A percentile compares a stretch with the other conserved stretches of the same genome.
phyloP scores from a whole-genome alignment of 78 protist genomes.

The Emiliania huxleyi region DNA sequence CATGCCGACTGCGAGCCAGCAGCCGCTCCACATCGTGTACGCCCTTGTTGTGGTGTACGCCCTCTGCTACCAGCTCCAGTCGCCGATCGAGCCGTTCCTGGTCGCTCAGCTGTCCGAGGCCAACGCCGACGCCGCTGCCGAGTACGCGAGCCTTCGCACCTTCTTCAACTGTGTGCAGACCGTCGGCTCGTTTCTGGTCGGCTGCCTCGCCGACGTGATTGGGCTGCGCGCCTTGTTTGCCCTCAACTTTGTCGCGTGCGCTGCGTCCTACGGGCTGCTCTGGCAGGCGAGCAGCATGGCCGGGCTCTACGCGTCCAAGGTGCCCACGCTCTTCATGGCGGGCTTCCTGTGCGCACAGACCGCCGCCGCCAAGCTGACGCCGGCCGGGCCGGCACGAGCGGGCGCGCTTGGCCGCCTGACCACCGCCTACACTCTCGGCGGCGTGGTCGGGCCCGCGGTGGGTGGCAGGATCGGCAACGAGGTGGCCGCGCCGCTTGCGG shows the following conservation, averaged over 20 bases:
- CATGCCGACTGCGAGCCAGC: too few relatives aligned
- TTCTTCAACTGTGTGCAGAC: neutral
- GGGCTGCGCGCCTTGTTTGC: neutral
- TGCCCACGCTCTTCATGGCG: neutral
- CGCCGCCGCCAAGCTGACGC: neutral
- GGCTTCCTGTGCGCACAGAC: constrained; percentile 21
- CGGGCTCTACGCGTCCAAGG: neutral
- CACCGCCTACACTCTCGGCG: neutral
- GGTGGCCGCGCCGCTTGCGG: neutral
- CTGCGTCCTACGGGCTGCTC: neutral
- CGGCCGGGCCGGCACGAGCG: neutral
- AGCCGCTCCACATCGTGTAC: neutral
- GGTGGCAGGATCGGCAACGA: neutral
- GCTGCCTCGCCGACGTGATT: neutral
- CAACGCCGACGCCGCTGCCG: neutral
- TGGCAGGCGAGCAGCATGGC: neutral
- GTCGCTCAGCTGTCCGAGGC: neutral
- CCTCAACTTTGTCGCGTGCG: neutral
- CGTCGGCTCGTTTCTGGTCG: neutral
- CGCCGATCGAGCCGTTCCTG: neutral
- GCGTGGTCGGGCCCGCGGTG: neutral
- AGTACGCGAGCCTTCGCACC: neutral
- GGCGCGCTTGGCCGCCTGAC: neutral
- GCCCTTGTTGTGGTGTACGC: constrained; percentile 7
- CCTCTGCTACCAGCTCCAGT: constrained; percentile 9